Conservation (phyloP, 371 early-diverging fungal genomes). For the Mucor irregularis region DNA sequence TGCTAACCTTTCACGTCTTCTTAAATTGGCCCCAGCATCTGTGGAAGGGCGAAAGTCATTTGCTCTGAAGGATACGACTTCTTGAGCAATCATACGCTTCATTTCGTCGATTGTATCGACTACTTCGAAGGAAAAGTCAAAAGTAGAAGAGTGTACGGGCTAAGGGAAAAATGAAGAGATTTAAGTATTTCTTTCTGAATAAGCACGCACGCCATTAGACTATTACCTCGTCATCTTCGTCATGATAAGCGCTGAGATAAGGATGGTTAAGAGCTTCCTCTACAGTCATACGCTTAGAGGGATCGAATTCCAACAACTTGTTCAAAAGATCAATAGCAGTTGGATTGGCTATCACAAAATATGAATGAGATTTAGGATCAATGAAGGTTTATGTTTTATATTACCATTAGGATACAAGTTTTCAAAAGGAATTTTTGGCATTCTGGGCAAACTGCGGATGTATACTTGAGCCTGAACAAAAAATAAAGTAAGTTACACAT, state of each 20-base stretch:
- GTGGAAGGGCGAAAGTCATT: conserved; percentile 23
- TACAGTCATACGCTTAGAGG: conserved; percentile 77
- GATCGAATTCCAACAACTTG: conserved; percentile 80
- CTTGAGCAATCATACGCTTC: conserved; percentile 89
- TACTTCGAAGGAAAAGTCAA: conserved; percentile 94
- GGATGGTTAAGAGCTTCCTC: conserved; percentile 83
- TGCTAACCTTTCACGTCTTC: conserved; percentile 46
- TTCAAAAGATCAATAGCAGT: conserved; percentile 82
- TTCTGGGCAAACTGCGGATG: conserved; percentile 87
- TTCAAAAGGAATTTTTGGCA: conserved; percentile 87
- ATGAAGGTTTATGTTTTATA: neutral
- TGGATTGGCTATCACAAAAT: conserved; percentile 40
- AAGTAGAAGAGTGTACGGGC: conserved; percentile 66
- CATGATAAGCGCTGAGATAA: conserved; percentile 77
- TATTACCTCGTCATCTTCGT: conserved; percentile 71
- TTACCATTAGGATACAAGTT: conserved; percentile 73
- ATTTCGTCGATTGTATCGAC: conserved; percentile 86
- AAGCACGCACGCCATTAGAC: neutral
- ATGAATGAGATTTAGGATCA: neutral
- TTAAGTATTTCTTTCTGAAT: neutral
- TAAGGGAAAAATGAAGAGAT: conserved; percentile 6
- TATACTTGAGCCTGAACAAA: conserved; percentile 97
- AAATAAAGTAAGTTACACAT: too few species aligned
- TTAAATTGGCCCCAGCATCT: conserved; percentile 35
- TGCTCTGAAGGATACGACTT: conserved; percentile 74